phyloP scores from a whole-genome alignment of 208 protist species.

The Trichomonas vaginalis region DNA sequence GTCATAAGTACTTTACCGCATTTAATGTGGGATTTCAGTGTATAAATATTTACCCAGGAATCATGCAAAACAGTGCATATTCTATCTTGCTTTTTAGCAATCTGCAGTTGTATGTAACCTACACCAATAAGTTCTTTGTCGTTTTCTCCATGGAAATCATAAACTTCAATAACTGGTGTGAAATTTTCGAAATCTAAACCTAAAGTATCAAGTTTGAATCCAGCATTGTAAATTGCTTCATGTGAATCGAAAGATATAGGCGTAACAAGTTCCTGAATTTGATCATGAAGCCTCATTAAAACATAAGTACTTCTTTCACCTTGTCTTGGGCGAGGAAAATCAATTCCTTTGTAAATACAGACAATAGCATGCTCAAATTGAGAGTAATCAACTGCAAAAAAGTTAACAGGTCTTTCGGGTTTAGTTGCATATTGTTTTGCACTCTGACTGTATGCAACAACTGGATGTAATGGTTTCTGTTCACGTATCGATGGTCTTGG shows the following conservation, averaged over 20 bases:
- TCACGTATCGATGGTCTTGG: not conserved
- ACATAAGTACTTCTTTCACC: slow-evolving; percentile 10
- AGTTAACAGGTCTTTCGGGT: not conserved
- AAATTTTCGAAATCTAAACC: not conserved
- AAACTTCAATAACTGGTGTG: not conserved
- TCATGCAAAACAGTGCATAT: not conserved
- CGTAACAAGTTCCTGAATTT: not conserved
- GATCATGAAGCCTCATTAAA: not conserved
- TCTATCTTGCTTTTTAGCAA: not conserved
- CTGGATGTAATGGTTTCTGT: not conserved
- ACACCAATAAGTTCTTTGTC: not conserved
- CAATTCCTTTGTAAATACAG: not conserved
- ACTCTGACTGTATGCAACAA: not conserved
- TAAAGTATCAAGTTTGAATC: not conserved
- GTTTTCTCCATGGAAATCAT: not conserved
- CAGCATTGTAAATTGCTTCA: not conserved
- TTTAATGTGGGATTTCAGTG: not conserved
- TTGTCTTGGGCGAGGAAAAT: not conserved
- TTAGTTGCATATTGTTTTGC: not conserved
- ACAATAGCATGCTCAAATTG: not conserved
- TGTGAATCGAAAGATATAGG: not conserved
- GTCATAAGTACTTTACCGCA: not conserved
- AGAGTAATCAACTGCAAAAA: not conserved
- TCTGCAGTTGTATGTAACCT: not conserved
- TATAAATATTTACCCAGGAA: not conserved